Conservation (phyloP, 345 rosid genomes). For the Balakata baccata region DNA sequence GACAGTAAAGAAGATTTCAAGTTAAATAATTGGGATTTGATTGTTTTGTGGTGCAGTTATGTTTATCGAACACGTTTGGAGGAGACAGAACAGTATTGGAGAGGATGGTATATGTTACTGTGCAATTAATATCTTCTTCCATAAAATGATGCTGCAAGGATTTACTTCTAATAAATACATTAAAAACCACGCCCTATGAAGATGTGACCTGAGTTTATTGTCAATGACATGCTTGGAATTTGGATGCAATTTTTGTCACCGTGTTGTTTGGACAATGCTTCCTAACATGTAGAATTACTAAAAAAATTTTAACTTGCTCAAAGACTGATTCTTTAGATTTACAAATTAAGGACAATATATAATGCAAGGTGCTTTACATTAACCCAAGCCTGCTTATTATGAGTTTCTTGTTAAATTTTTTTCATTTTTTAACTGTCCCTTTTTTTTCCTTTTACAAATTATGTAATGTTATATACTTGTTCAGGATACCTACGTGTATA, state of each 20-base stretch:
- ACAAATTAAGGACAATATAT: background rate
- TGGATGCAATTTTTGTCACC: background rate
- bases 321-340: background rate
- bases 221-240: background rate
- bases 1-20: background rate
- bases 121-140: background rate
- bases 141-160: background rate
- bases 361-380: background rate
- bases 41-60: conserved; percentile 53
- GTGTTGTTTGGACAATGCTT: background rate
- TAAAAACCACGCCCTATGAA: background rate
- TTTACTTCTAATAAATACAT: background rate
- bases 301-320: background rate
- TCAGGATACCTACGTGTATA: too few species aligned
- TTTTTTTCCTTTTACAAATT: too few species aligned
- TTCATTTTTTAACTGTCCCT: too few species aligned
- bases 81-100: conserved; percentile 96
- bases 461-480: too few species aligned
- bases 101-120: conserved; percentile 63
- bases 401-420: too few species aligned
- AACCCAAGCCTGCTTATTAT: background rate
- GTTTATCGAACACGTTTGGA: conserved; percentile 63
- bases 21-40: conserved; percentile 10
- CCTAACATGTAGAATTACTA: background rate
- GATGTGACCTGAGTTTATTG: background rate